These are phyloP conservation scores for Termitomyces sp. DNA, from an alignment of 768 basidiomycete genomes.

Conservation along the genomic window DNA sequence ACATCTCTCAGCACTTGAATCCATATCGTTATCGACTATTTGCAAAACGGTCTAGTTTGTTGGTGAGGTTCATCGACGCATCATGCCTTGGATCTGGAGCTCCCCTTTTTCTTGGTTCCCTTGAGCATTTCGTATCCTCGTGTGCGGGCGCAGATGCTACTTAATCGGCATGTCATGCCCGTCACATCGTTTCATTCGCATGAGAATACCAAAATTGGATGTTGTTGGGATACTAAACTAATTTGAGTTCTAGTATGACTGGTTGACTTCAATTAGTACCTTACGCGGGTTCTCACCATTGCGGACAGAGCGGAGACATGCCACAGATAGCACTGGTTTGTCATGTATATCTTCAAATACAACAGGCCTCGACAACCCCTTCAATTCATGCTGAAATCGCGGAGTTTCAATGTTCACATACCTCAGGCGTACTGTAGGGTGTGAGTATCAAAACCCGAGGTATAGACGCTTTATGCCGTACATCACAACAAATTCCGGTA, in stretches of 20 bases:
- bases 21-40: background rate
- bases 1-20: background rate
- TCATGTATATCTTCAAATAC: too few relatives aligned
- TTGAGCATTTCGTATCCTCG: background rate
- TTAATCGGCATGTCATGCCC: too few relatives aligned
- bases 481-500: background rate
- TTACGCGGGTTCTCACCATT: too few relatives aligned
- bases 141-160: background rate
- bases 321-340: too few relatives aligned
- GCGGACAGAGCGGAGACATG: too few relatives aligned
- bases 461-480: background rate
- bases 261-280: background rate
- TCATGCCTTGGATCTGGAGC: background rate
- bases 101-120: background rate
- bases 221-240: background rate
- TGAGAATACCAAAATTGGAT: background rate
- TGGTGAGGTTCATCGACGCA: background rate
- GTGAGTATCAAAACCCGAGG: too few relatives aligned
- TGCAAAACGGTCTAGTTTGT: background rate
- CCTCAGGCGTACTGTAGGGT: too few relatives aligned
- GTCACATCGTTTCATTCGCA: background rate
- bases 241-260: background rate
- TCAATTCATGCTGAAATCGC: too few relatives aligned
- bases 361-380: too few relatives aligned
- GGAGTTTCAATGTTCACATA: too few relatives aligned